A percentile compares a stretch with the other conserved stretches of the same genome.
Evolutionary conservation across 495 filamentous ascomycete species (phyloP).

Genomic region (Podospora anserina): DNA sequence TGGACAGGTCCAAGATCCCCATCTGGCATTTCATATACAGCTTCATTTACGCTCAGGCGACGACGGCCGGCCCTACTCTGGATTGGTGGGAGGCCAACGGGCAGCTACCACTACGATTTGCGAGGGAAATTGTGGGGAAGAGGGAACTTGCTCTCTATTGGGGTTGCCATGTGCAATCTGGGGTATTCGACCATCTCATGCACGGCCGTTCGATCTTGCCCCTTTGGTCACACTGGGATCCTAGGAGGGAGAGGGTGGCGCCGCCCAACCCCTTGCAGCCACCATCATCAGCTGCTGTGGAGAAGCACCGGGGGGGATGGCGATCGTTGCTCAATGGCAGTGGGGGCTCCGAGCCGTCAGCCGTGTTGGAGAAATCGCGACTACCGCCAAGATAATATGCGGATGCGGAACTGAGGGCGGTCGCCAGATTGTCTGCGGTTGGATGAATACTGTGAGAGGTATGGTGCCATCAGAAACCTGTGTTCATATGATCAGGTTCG

Average conservation of each 20-base stretch:
- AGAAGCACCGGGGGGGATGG: neutral
- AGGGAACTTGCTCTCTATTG: slow-evolving; percentile 12
- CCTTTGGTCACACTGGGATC: slow-evolving; percentile 11
- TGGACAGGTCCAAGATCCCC: slow-evolving; percentile 32
- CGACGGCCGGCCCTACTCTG: slow-evolving; percentile 25
- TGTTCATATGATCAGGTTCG: slow-evolving; percentile 7
- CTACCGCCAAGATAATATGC: slow-evolving; percentile 24
- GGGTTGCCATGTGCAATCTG: slow-evolving; percentile 23
- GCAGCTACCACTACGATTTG: slow-evolving; percentile 10
- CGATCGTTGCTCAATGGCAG: slow-evolving; percentile 9
- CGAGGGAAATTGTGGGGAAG: slow-evolving; percentile 35
- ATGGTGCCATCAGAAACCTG: slow-evolving; percentile 17
- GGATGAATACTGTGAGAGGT: slow-evolving; percentile 18
- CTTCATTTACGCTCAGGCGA: slow-evolving; percentile 38
- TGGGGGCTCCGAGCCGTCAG: slow-evolving; percentile 15
- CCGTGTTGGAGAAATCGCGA: slow-evolving; percentile 26
- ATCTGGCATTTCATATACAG: slow-evolving; percentile 36
- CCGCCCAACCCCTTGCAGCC: slow-evolving; percentile 15
- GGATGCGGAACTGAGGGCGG: slow-evolving; percentile 17
- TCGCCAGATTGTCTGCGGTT: slow-evolving; percentile 19
- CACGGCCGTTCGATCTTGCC: slow-evolving; percentile 16
- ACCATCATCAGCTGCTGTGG: slow-evolving; percentile 10
- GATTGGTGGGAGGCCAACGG: slow-evolving; percentile 25
- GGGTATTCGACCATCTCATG: slow-evolving; percentile 31
- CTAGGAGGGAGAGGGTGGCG: neutral